A percentile compares a stretch with the other conserved stretches of the same genome.
These are phyloP conservation scores for Xerocomus brunneocitrinus DNA, from an alignment of 768 basidiomycete species.

Conservation along the genomic window DNA sequence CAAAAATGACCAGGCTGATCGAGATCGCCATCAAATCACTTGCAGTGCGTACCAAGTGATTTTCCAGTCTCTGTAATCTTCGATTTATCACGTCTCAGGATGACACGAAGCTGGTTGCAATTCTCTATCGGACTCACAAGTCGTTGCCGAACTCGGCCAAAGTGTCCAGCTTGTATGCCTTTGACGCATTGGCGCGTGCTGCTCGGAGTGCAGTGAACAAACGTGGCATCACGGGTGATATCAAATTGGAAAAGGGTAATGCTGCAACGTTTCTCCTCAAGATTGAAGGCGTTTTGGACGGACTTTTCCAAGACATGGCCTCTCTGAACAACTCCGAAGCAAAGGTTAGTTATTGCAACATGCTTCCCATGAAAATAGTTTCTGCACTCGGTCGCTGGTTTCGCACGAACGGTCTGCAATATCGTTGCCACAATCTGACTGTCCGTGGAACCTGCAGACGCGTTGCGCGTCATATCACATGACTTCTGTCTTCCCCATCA, in stretches of 20 bases:
- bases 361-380: slow-evolving; percentile 3
- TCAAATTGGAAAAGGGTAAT: slow-evolving; percentile 57
- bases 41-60: slow-evolving; percentile 47
- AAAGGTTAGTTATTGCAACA: slow-evolving; percentile 65
- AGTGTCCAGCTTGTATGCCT: slow-evolving; percentile 85
- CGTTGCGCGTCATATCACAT: slow-evolving; percentile 28
- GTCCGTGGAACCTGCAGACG: slow-evolving; percentile 1
- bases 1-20: slow-evolving; percentile 76
- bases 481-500: slow-evolving; percentile 13
- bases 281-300: slow-evolving; percentile 86
- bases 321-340: slow-evolving; percentile 60
- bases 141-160: slow-evolving; percentile 64
- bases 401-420: slow-evolving; percentile 6
- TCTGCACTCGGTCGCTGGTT: slow-evolving; percentile 4
- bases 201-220: slow-evolving; percentile 68
- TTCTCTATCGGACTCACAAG: slow-evolving; percentile 87
- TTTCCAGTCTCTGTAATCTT: not conserved
- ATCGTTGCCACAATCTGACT: slow-evolving; percentile 1
- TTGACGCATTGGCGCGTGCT: slow-evolving; percentile 89
- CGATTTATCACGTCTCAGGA: slow-evolving; percentile 41
- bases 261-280: slow-evolving; percentile 83
- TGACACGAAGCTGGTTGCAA: slow-evolving; percentile 84
- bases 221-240: slow-evolving; percentile 52
- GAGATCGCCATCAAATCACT: slow-evolving; percentile 74
- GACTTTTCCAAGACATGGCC: slow-evolving; percentile 83